Conservation (phyloP, 139 green algal species). For the Medakamo hakoo region DNA sequence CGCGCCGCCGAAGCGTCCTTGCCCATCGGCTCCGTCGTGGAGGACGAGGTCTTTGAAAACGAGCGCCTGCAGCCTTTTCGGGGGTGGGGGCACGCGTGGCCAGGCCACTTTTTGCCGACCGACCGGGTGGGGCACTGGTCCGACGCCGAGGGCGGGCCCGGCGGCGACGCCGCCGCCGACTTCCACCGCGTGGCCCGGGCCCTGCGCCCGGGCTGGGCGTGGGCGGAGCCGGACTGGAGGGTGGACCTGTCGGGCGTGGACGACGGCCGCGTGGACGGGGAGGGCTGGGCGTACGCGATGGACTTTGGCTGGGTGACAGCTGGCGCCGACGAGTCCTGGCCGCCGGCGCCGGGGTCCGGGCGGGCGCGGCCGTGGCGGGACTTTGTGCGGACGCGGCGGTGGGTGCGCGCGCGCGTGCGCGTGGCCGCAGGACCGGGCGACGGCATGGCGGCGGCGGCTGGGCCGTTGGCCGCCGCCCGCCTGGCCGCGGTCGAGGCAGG, state of each 20-base stretch:
- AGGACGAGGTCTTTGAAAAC: slow-evolving; percentile 76
- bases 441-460: neutral
- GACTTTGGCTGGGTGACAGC: slow-evolving; percentile 58
- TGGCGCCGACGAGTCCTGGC: slow-evolving; percentile 19
- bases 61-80: slow-evolving; percentile 71
- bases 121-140: slow-evolving; percentile 56
- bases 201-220: slow-evolving; percentile 23
- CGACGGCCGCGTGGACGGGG: slow-evolving; percentile 19
- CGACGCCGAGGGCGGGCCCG: slow-evolving; percentile 10
- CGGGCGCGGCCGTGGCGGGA: slow-evolving; percentile 15
- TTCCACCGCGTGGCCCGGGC: neutral
- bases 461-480: neutral
- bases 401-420: slow-evolving; percentile 32
- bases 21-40: slow-evolving; percentile 10
- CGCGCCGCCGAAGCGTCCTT: neutral
- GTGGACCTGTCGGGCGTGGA: slow-evolving; percentile 45
- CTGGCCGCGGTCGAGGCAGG: too few species aligned
- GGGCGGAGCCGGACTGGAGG: slow-evolving; percentile 48
- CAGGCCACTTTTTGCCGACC: slow-evolving; percentile 70
- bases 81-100: slow-evolving; percentile 66
- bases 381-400: slow-evolving; percentile 45
- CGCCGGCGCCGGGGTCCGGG: slow-evolving; percentile 17
- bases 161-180: neutral
- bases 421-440: neutral
- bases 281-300: slow-evolving; percentile 65